Percentiles rank a stretch among this genome's conserved stretches.
Evolutionary conservation across 2,329 filamentous ascomycete genomes (phyloP).

Genomic region (Colletotrichum sublineola): DNA sequence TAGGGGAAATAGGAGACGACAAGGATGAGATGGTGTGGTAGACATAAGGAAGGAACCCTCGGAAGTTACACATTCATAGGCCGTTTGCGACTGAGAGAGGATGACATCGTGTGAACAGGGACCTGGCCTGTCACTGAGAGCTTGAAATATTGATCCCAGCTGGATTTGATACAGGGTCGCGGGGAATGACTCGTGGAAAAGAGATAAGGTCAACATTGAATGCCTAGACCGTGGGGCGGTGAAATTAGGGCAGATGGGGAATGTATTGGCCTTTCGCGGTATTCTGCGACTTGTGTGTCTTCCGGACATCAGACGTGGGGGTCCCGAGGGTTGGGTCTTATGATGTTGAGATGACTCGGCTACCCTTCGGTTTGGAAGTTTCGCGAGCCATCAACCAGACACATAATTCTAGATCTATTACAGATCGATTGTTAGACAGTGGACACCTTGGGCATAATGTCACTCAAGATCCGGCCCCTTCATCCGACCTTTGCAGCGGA

Average conservation of each 20-base stretch:
- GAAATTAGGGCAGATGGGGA: background rate
- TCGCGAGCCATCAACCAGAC: background rate
- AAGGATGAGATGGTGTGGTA: background rate
- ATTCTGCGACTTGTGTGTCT: background rate
- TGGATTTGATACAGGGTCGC: slow-evolving; percentile 1
- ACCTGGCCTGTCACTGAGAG: slow-evolving; percentile 15
- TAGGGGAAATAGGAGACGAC: background rate
- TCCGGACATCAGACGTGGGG: no score
- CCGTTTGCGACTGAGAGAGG: background rate
- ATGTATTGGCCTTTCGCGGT: background rate
- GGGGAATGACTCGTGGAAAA: slow-evolving; percentile 16
- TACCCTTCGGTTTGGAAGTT: background rate
- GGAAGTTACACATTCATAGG: background rate
- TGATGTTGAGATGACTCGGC: background rate
- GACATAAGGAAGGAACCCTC: background rate
- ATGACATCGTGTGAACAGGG: slow-evolving; percentile 3
- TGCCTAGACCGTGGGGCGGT: slow-evolving; percentile 21
- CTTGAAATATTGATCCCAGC: no score
- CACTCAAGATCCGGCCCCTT: slow-evolving; percentile 46
- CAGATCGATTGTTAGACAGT: background rate
- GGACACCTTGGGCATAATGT: slow-evolving; percentile 35
- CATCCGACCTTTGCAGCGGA: slow-evolving; percentile 49
- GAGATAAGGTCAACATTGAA: slow-evolving; percentile 32
- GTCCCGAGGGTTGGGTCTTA: background rate
- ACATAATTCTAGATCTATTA: background rate